These are phyloP conservation scores for Staphylotrichum longicolle DNA, from an alignment of 495 filamentous ascomycete genomes.

Conservation along the genomic window DNA sequence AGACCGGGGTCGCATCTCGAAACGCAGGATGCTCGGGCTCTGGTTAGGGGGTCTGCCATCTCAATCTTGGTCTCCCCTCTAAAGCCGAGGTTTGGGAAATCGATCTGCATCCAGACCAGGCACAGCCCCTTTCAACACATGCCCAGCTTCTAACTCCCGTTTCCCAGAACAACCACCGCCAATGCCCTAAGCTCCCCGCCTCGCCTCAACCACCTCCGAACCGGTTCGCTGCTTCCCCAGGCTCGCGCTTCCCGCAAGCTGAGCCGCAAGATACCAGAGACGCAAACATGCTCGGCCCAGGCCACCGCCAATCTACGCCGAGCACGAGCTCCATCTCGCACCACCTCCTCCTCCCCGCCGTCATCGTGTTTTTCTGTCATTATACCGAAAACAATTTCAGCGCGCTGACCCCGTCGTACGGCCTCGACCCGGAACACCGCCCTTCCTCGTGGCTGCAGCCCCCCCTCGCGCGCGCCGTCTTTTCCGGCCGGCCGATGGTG, in stretches of 20 bases:
- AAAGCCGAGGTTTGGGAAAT: no score
- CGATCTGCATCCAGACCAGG: no score
- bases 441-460: constrained; percentile 54
- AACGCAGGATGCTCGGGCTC: no score
- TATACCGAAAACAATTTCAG: constrained; percentile 46
- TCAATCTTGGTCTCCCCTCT: no score
- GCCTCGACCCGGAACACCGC: constrained; percentile 39
- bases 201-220: no score
- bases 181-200: no score
- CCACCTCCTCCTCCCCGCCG: no score
- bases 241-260: neutral
- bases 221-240: neutral
- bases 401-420: constrained; percentile 38
- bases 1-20: no score
- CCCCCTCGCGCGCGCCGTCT: constrained; percentile 61
- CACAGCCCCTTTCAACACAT: no score
- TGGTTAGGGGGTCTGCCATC: no score
- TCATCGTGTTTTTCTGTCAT: constrained; percentile 53
- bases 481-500: constrained; percentile 67
- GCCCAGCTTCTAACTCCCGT: no score
- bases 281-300: neutral
- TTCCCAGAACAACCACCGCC: no score
- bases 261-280: neutral
- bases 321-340: neutral
- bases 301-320: neutral